Conservation (phyloP, 768 basidiomycete species). For the Leccinellum rugosiceps region DNA sequence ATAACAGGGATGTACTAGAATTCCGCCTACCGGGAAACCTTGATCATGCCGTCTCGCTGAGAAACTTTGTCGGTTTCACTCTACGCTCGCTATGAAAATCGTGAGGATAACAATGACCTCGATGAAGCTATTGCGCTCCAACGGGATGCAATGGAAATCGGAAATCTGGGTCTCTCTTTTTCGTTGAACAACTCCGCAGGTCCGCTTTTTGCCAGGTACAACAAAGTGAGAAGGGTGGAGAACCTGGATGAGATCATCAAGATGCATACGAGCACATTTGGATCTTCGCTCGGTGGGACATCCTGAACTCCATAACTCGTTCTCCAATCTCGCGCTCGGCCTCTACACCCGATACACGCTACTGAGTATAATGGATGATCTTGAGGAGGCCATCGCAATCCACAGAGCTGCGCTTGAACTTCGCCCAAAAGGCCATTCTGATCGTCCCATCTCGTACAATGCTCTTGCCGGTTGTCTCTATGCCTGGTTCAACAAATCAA, state of each 20-base stretch:
- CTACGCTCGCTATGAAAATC: not conserved
- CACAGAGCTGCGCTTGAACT: constrained; percentile 8
- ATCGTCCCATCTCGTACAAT: constrained; percentile 8
- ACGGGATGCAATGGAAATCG: constrained; percentile 4
- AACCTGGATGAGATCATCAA: not conserved
- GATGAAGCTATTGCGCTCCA: constrained; percentile 15
- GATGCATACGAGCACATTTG: not conserved
- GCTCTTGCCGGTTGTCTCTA: constrained; percentile 17
- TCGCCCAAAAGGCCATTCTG: constrained; percentile 7
- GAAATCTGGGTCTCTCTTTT: constrained; percentile 4
- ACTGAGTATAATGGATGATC: constrained; percentile 4
- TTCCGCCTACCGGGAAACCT: not conserved
- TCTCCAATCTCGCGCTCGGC: not conserved
- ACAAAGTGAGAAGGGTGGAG: not conserved
- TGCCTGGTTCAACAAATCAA: not conserved
- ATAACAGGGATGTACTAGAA: not conserved
- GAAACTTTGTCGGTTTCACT: constrained; percentile 2
- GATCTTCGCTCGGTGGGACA: not conserved
- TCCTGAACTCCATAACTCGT: not conserved
- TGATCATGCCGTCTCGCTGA: not conserved
- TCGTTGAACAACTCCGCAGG: constrained; percentile 17
- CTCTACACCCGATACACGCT: not conserved
- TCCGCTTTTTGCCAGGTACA: constrained; percentile 5
- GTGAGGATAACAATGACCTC: constrained; percentile 8
- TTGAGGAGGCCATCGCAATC: constrained; percentile 16